Evolutionary conservation across 2,329 filamentous ascomycete genomes (phyloP).

Genomic region (Stemphylium lycopersici): DNA sequence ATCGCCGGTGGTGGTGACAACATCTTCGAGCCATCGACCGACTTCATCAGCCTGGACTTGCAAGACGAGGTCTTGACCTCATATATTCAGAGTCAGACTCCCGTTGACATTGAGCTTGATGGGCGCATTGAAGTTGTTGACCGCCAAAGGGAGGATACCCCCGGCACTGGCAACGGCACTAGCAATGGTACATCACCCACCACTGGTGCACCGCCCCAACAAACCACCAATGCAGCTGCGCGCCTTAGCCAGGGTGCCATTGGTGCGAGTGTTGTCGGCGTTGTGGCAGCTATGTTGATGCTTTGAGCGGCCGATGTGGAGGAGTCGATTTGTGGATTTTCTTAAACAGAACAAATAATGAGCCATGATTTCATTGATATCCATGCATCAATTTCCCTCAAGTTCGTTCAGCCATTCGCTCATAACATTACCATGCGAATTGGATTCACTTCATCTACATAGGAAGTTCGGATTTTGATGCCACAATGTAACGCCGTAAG

Average conservation of each 20-base stretch:
- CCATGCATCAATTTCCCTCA: too few relatives aligned
- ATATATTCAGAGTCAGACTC: slow-evolving; percentile 58
- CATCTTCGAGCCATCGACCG: slow-evolving; percentile 54
- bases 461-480: too few relatives aligned
- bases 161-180: slow-evolving; percentile 22
- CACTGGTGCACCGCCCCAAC: slow-evolving; percentile 12
- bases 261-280: slow-evolving; percentile 14
- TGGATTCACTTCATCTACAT: too few relatives aligned
- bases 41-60: slow-evolving; percentile 58
- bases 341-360: too few relatives aligned
- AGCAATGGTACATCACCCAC: slow-evolving; percentile 25
- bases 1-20: slow-evolving; percentile 66
- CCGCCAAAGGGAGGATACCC: slow-evolving; percentile 19
- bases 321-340: too few relatives aligned
- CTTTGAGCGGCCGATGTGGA: slow-evolving; percentile 6
- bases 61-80: slow-evolving; percentile 61
- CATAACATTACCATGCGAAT: too few relatives aligned
- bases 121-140: slow-evolving; percentile 52
- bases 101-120: slow-evolving; percentile 59
- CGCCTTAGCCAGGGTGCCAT: slow-evolving; percentile 12
- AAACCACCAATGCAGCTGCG: slow-evolving; percentile 18
- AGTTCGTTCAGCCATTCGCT: too few relatives aligned
- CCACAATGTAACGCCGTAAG: too few relatives aligned
- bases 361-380: too few relatives aligned
- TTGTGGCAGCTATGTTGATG: slow-evolving; percentile 19